A percentile compares a stretch with the other conserved stretches of the same genome.
Conservation (phyloP, 2,329 filamentous ascomycete genomes). For the Hymenoscyphus fraxineus region DNA sequence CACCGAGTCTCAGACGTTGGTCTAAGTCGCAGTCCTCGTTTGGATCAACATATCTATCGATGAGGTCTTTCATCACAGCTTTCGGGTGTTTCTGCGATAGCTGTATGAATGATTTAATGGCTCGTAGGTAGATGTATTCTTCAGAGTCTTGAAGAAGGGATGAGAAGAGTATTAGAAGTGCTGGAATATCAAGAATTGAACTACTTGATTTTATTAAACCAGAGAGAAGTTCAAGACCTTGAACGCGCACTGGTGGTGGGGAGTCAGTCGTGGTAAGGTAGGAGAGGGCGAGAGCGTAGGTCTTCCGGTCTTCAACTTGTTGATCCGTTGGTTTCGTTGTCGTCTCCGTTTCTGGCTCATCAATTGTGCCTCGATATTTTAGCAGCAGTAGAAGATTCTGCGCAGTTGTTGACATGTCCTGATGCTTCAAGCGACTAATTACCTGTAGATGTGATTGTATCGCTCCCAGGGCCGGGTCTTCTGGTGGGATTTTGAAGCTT, state of each 20-base stretch:
- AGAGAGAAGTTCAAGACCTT: constrained; percentile 60
- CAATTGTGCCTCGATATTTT: constrained; percentile 51
- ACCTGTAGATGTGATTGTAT: constrained; percentile 48
- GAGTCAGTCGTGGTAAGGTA: constrained; percentile 61
- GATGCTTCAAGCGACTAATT: constrained; percentile 39
- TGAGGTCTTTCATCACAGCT: constrained; percentile 57
- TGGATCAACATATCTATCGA: constrained; percentile 65
- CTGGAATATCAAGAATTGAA: constrained; percentile 62
- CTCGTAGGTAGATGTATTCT: constrained; percentile 68
- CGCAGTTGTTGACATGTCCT: constrained; percentile 49
- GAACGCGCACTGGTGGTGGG: constrained; percentile 62
- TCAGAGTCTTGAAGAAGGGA: constrained; percentile 63
- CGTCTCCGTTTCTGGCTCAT: constrained; percentile 34
- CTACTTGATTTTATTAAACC: constrained; percentile 52
- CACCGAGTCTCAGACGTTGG: constrained; percentile 63
- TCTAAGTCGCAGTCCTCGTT: constrained; percentile 58
- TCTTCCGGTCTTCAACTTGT: constrained; percentile 56
- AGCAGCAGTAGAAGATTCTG: constrained; percentile 54
- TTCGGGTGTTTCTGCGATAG: constrained; percentile 60
- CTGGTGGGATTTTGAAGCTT: constrained; percentile 49
- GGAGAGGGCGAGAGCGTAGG: constrained; percentile 58
- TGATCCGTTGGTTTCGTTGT: constrained; percentile 38
- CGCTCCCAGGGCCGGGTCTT: constrained; percentile 39
- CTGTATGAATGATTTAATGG: constrained; percentile 58
- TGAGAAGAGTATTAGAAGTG: constrained; percentile 59